These are phyloP conservation scores for Hemerocallis citrina DNA, from an alignment of 106 monocot genomes.

Conservation along the genomic window DNA sequence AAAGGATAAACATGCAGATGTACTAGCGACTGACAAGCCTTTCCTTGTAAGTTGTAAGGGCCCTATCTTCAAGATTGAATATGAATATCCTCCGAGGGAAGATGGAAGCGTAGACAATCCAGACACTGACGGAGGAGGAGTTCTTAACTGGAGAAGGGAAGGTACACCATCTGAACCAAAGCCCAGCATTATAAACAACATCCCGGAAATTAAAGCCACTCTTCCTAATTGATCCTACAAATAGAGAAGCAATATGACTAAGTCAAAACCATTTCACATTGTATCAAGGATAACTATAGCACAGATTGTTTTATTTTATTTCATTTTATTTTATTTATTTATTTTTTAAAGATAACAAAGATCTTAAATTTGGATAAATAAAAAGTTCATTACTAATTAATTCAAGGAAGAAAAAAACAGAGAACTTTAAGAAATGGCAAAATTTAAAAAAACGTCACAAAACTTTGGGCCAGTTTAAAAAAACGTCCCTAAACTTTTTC, in stretches of 20 bases:
- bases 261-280: too few species aligned
- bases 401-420: neutral
- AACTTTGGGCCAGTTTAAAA: too few species aligned
- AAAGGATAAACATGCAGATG: slow-evolving; percentile 86
- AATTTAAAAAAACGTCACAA: too few species aligned
- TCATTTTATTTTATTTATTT: too few species aligned
- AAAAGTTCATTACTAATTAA: neutral
- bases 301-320: too few species aligned
- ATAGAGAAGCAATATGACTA: slow-evolving; percentile 1
- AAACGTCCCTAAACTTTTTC: too few species aligned
- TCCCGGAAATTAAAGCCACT: slow-evolving; percentile 76
- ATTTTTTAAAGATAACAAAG: too few species aligned
- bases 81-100: slow-evolving; percentile 83
- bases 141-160: slow-evolving; percentile 74
- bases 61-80: slow-evolving; percentile 82
- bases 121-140: slow-evolving; percentile 55
- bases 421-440: too few species aligned
- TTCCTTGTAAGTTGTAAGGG: slow-evolving; percentile 93
- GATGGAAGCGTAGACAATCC: slow-evolving; percentile 71
- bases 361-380: too few species aligned
- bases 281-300: too few species aligned
- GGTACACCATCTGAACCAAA: slow-evolving; percentile 86
- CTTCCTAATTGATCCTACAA: slow-evolving; percentile 95
- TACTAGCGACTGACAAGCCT: slow-evolving; percentile 81
- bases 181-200: slow-evolving; percentile 86